Evolutionary conservation across 768 basidiomycete genomes (phyloP), one percentile per base, ranked within the genome.

Genomic region (Flagelloscypha sp.): DNA sequence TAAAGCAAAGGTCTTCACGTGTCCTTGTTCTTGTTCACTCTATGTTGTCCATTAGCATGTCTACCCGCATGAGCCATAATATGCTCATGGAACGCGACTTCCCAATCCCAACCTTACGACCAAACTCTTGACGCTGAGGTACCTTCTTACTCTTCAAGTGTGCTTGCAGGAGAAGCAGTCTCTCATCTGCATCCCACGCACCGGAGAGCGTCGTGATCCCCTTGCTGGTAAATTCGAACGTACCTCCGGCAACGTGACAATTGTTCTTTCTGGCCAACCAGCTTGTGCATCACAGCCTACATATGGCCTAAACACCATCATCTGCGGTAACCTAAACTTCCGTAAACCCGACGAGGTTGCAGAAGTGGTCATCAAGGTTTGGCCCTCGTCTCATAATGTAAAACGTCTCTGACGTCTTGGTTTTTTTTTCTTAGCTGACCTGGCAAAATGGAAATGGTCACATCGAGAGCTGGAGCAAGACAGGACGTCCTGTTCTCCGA

Each of bases 211-310:
- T n/a, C n/a, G n/a, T n/a, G n/a, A n/a, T n/a, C n/a, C n/a, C n/a
- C 61, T 63, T n/a, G 61, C 59, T 3, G 67, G 66, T 9, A 54
- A 59, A 3, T 72, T 62, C 46, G 55, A 59, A 21, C 65, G 58
- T 37, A 60, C 52, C 13, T 52, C 53, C 25, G 65, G 65, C 3
- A 54, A 54, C 27, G 52, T 61, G 10, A 65, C 66, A 1, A 41
- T 77, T 24, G 46, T 68, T 8, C 50, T 78, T 5, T 54, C 60
- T 15, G 66, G 68, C 4, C 76, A 77, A 44, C 66, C 70, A 25
- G 53, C 58, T 9, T 57, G 52, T 25, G 54, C 50, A 1, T 36
- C 44, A 0, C 43, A 51, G 9, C 75, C 76, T 2, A 44, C 49
- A 1, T 79, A 74, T 41, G 65, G 68, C 21, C 69, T 70, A 16